These are phyloP conservation scores for Cyclotella cryptica DNA, from an alignment of 108 stramenopile species.

Conservation along the genomic window DNA sequence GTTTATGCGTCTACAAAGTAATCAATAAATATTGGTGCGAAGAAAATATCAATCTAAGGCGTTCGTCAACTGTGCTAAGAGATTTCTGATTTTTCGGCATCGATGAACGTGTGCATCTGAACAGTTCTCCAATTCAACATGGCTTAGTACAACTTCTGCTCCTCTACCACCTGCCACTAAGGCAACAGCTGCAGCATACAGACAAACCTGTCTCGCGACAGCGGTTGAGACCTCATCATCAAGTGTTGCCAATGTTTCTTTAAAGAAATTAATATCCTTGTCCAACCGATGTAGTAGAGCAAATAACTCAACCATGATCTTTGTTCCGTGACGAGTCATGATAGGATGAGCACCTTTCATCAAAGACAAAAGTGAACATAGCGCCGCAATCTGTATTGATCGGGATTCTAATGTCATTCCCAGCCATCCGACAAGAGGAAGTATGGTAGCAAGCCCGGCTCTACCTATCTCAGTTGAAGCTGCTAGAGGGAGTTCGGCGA, in stretches of 20 bases:
- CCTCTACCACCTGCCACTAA: conserved; percentile 52
- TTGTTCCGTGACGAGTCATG: conserved; percentile 69
- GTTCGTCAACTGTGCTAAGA: not conserved
- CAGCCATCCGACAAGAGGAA: conserved; percentile 62
- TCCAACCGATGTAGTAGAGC: conserved; percentile 37
- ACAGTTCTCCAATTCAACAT: conserved; percentile 27
- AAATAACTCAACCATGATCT: conserved; percentile 65
- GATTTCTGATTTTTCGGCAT: conserved; percentile 22
- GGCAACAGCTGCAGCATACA: conserved; percentile 53
- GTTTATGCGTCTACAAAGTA: too few species aligned
- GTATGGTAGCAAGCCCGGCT: conserved; percentile 60
- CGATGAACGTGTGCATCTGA: conserved; percentile 2
- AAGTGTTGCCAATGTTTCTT: conserved; percentile 20
- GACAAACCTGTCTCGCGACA: conserved; percentile 26
- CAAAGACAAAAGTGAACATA: conserved; percentile 58
- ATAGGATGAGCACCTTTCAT: conserved; percentile 70
- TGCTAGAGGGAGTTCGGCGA: conserved; percentile 41
- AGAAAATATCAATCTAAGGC: not conserved
- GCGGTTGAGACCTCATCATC: conserved; percentile 15
- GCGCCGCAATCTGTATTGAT: conserved; percentile 38
- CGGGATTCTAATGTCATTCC: conserved; percentile 37
- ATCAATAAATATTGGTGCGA: too few species aligned
- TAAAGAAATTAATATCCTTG: conserved; percentile 28
- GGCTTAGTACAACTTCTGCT: conserved; percentile 38
- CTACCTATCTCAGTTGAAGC: conserved; percentile 70